Evolutionary conservation across 495 filamentous ascomycete genomes (phyloP).

Genomic region (Usnea hakonensis): DNA sequence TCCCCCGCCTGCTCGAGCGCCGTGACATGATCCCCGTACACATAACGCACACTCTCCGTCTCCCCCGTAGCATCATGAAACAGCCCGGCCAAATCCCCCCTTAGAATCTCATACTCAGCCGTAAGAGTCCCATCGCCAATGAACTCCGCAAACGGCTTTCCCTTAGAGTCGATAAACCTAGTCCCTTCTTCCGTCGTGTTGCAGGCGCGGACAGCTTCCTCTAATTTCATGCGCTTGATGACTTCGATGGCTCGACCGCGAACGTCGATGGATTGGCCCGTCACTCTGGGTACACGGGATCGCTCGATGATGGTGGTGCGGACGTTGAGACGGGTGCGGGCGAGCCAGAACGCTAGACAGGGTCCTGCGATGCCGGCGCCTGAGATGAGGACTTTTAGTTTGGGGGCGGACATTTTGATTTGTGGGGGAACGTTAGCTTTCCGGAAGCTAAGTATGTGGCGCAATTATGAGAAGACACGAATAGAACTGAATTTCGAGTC

Average conservation of each 20-base stretch:
- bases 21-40: constrained; percentile 28
- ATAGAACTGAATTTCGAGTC: no score
- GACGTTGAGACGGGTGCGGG: constrained; percentile 22
- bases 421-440: no score
- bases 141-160: constrained; percentile 29
- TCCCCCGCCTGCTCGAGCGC: constrained; percentile 22
- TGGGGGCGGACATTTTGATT: neutral
- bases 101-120: constrained; percentile 43
- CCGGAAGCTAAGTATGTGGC: no score
- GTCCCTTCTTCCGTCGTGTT: constrained; percentile 32
- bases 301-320: constrained; percentile 37
- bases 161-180: constrained; percentile 29
- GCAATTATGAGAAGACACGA: no score
- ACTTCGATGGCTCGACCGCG: constrained; percentile 35
- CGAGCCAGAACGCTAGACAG: constrained; percentile 35
- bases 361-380: constrained; percentile 38
- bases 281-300: constrained; percentile 27
- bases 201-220: constrained; percentile 24
- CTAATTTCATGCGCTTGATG: constrained; percentile 34
- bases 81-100: constrained; percentile 35
- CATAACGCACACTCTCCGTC: constrained; percentile 27
- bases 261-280: constrained; percentile 37
- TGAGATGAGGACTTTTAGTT: constrained; percentile 38
- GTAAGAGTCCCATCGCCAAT: constrained; percentile 32
- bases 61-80: constrained; percentile 29